These are phyloP conservation scores for Aspergillus pseudoviridinutans DNA, from an alignment of 2,329 filamentous ascomycete species.

Conservation along the genomic window DNA sequence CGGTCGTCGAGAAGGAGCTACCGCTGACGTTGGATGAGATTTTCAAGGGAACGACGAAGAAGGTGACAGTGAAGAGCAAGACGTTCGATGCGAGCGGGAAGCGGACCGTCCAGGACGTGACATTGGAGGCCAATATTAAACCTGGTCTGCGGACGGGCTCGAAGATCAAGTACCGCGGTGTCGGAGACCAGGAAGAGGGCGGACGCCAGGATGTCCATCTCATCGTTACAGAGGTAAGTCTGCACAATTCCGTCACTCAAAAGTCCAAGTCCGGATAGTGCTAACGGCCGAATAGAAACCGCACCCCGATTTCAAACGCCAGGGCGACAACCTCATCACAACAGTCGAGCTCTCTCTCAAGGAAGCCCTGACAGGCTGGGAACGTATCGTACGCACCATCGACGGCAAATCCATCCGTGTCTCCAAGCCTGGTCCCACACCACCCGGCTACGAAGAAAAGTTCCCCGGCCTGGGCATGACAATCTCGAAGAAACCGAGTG, in stretches of 20 bases:
- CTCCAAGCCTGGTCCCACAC: conserved; percentile 77
- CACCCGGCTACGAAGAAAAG: conserved; percentile 73
- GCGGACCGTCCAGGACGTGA: conserved; percentile 79
- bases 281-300: conserved; percentile 65
- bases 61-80: conserved; percentile 98
- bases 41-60: conserved; percentile 83
- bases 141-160: conserved; percentile 92
- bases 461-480: conserved; percentile 93
- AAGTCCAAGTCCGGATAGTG: neutral
- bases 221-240: conserved; percentile 82
- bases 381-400: conserved; percentile 84
- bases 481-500: conserved; percentile 78
- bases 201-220: conserved; percentile 95
- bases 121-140: conserved; percentile 93
- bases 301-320: conserved; percentile 77
- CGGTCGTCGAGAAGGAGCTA: conserved; percentile 81
- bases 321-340: conserved; percentile 80
- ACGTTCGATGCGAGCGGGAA: conserved; percentile 82
- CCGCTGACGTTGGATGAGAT: conserved; percentile 82
- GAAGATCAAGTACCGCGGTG: conserved; percentile 96
- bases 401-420: conserved; percentile 82
- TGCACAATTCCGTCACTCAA: neutral
- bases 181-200: conserved; percentile 97
- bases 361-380: conserved; percentile 93
- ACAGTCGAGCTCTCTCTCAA: conserved; percentile 81